phyloP scores from a whole-genome alignment of 169 alveolate species.

The Plasmodium ovale region DNA sequence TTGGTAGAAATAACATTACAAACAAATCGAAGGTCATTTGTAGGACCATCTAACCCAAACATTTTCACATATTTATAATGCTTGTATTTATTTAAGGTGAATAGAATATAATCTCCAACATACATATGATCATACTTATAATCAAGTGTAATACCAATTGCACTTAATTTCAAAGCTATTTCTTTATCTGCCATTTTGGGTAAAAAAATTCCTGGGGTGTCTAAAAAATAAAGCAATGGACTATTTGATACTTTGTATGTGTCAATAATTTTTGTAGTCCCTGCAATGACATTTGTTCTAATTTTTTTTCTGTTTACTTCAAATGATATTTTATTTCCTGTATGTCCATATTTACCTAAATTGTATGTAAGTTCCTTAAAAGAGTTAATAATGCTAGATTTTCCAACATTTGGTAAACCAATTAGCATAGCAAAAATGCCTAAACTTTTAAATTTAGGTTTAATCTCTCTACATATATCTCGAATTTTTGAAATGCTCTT shows the following conservation, averaged over 20 bases:
- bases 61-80: slow-evolving; percentile 80
- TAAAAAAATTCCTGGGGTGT: slow-evolving; percentile 76
- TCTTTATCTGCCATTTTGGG: slow-evolving; percentile 81
- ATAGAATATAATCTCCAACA: slow-evolving; percentile 86
- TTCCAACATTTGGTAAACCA: slow-evolving; percentile 99
- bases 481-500: slow-evolving; percentile 64
- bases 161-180: slow-evolving; percentile 87
- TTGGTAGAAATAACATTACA: slow-evolving; percentile 61
- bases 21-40: slow-evolving; percentile 83
- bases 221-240: slow-evolving; percentile 59
- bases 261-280: slow-evolving; percentile 55
- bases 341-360: slow-evolving; percentile 52
- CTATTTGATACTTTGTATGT: slow-evolving; percentile 65
- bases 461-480: slow-evolving; percentile 67
- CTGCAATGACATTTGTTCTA: slow-evolving; percentile 65
- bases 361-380: slow-evolving; percentile 66
- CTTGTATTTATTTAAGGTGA: slow-evolving; percentile 79
- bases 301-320: slow-evolving; percentile 65
- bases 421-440: slow-evolving; percentile 80
- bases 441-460: slow-evolving; percentile 68
- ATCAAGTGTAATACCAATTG: slow-evolving; percentile 88
- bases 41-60: slow-evolving; percentile 82
- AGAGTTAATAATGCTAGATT: slow-evolving; percentile 96
- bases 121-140: slow-evolving; percentile 85
- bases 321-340: slow-evolving; percentile 56